phyloP scores from a whole-genome alignment of 306 rosid genomes.

The Luffa aegyptiaca region DNA sequence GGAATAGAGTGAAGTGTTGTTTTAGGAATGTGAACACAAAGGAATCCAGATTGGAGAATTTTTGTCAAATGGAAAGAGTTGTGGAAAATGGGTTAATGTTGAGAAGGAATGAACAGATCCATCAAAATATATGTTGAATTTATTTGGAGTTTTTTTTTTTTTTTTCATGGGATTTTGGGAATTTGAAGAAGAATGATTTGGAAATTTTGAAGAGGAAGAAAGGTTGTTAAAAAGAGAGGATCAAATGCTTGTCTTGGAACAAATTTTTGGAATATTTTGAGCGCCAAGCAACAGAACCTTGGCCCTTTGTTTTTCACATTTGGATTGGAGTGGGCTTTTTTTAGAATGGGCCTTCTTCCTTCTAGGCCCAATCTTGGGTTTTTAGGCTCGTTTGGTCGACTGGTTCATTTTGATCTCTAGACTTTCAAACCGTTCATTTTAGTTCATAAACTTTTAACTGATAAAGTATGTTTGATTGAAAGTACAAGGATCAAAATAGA shows the following conservation, averaged over 20 bases:
- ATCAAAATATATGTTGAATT: background rate
- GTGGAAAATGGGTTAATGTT: background rate
- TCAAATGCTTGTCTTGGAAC: background rate
- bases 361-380: background rate
- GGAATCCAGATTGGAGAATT: background rate
- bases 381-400: background rate
- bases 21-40: background rate
- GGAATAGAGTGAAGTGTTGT: background rate
- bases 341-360: background rate
- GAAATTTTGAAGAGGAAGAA: background rate
- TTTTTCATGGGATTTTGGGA: background rate
- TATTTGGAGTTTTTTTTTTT: too few species aligned
- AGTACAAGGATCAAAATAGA: too few species aligned
- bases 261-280: conserved; percentile 6
- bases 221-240: background rate
- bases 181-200: background rate
- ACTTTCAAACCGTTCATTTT: too few species aligned
- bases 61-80: background rate
- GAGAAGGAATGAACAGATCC: background rate
- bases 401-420: too few species aligned
- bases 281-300: background rate
- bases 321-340: background rate
- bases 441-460: too few species aligned
- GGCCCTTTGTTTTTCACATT: background rate
- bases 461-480: too few species aligned